These are phyloP conservation scores for Ascochyta fabae DNA, from an alignment of 2,329 filamentous ascomycete species.

Conservation along the genomic window DNA sequence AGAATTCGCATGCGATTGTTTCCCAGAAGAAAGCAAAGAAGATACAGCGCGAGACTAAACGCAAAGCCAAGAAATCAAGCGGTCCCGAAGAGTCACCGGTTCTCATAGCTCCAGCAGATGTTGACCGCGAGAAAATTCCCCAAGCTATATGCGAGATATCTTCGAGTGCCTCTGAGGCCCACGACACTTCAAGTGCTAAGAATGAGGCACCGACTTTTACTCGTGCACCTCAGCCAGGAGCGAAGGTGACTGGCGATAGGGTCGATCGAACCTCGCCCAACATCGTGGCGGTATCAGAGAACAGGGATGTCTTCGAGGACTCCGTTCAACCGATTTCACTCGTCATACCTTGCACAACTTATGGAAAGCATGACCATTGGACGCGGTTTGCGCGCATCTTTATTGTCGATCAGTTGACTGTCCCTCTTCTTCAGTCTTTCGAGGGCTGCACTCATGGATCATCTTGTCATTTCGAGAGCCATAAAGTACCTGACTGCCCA, in stretches of 20 bases:
- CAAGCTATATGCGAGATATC: background rate
- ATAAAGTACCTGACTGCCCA: constrained; percentile 29
- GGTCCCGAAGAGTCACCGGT: background rate
- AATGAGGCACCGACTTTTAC: background rate
- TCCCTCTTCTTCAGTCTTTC: constrained; percentile 8
- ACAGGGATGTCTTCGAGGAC: background rate
- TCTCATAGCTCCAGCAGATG: background rate
- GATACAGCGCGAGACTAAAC: constrained; percentile 21
- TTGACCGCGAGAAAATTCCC: background rate
- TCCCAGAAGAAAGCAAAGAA: constrained; percentile 38
- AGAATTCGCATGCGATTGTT: constrained; percentile 6
- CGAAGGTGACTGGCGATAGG: background rate
- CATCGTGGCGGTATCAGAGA: background rate
- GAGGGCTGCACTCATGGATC: constrained; percentile 12
- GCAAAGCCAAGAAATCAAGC: constrained; percentile 30
- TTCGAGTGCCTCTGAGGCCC: background rate
- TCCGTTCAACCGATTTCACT: background rate
- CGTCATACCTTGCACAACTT: background rate
- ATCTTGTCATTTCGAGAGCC: constrained; percentile 24
- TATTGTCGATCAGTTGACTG: constrained; percentile 25
- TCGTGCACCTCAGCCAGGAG: background rate
- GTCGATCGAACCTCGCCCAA: background rate
- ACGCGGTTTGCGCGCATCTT: constrained; percentile 18
- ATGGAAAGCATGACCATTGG: constrained; percentile 33
- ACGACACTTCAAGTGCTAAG: background rate